Percentiles rank a stretch among this genome's conserved stretches.
phyloP scores from a whole-genome alignment of 1,284 basidiomycete genomes.

The Irpex sp. region DNA sequence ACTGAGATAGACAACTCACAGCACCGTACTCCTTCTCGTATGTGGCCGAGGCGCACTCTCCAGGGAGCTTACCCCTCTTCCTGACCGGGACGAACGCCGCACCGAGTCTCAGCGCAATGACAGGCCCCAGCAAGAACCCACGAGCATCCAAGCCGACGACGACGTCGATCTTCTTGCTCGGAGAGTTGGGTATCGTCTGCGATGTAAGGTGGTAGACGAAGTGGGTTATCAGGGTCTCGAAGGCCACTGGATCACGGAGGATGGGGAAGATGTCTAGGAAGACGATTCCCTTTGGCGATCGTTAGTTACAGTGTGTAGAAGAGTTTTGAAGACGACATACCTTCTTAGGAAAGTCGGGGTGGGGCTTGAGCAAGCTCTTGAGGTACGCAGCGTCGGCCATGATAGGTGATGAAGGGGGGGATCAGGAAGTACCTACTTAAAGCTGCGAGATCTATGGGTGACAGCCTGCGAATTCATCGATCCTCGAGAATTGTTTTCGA shows the following conservation, averaged over 20 bases:
- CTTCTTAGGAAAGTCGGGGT: conserved; percentile 88
- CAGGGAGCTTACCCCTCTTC: conserved; percentile 94
- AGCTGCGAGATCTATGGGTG: background rate
- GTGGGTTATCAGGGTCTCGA: conserved; percentile 91
- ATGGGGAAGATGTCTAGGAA: conserved; percentile 93
- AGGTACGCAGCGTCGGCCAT: conserved; percentile 82
- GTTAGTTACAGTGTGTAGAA: background rate
- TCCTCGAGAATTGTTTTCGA: background rate
- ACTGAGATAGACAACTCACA: too few relatives aligned
- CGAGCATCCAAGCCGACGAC: conserved; percentile 96
- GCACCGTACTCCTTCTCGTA: conserved; percentile 95
- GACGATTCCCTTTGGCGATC: conserved; percentile 58
- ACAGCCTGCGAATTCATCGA: background rate
- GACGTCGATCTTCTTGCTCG: conserved; percentile 81
- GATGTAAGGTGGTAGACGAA: conserved; percentile 86
- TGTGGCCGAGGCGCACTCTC: conserved; percentile 70
- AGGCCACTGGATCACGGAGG: conserved; percentile 77
- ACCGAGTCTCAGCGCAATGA: conserved; percentile 87
- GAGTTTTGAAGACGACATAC: conserved; percentile 35
- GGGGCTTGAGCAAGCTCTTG: conserved; percentile 60
- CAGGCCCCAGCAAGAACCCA: conserved; percentile 93
- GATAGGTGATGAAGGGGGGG: background rate
- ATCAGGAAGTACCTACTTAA: background rate
- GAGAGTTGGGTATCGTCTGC: conserved; percentile 58
- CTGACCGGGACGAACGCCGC: conserved; percentile 97